phyloP scores from a whole-genome alignment of 176 grass and related monocot species.

The Oryza rufipogon region DNA sequence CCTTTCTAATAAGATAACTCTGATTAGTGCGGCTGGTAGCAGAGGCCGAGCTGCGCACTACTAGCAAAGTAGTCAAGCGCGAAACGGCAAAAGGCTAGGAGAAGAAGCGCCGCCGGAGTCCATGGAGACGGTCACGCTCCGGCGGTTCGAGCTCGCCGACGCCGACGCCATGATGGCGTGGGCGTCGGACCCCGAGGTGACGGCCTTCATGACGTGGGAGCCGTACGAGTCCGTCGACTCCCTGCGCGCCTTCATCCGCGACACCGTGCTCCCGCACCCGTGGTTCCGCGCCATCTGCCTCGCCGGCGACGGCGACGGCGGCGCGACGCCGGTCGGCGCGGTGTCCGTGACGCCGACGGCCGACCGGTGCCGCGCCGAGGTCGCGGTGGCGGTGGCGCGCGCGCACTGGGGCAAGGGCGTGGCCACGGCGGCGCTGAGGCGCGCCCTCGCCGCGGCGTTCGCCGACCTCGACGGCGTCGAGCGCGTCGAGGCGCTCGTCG shows the following conservation, averaged over 20 bases:
- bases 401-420: slow-evolving; percentile 61
- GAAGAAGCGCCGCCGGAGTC: not conserved
- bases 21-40: not conserved
- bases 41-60: no score
- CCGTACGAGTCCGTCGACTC: slow-evolving; percentile 47
- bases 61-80: not conserved
- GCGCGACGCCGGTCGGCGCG: slow-evolving; percentile 44
- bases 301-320: not conserved
- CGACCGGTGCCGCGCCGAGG: slow-evolving; percentile 58
- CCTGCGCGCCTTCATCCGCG: slow-evolving; percentile 59
- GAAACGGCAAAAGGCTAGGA: not conserved
- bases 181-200: slow-evolving; percentile 64
- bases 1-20: not conserved
- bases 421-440: slow-evolving; percentile 56
- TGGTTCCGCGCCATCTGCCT: slow-evolving; percentile 76
- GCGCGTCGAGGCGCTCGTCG: slow-evolving; percentile 79
- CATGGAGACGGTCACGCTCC: slow-evolving; percentile 44
- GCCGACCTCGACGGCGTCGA: slow-evolving; percentile 59
- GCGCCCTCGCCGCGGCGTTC: slow-evolving; percentile 34
- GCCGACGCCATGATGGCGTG: slow-evolving; percentile 68
- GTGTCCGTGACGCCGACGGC: slow-evolving; percentile 62
- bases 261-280: slow-evolving; percentile 58
- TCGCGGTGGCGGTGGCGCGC: slow-evolving; percentile 56
- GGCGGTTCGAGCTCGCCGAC: slow-evolving; percentile 68
- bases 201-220: slow-evolving; percentile 62